A percentile compares a stretch with the other conserved stretches of the same genome.
Evolutionary conservation across 2,329 filamentous ascomycete species (phyloP).

Genomic region (Bipolaris zeicola): DNA sequence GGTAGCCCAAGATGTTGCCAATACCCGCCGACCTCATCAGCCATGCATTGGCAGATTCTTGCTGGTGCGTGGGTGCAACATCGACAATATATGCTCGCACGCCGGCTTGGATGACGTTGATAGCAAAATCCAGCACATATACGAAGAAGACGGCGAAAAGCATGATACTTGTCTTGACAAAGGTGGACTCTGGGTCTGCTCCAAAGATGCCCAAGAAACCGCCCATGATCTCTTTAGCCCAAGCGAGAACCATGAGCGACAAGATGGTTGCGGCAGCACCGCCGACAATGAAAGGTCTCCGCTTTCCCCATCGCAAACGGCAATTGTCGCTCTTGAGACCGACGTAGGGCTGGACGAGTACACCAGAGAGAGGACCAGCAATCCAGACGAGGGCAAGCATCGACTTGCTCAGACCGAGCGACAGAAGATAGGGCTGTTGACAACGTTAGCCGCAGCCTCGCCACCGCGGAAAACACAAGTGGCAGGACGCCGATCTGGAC

Average conservation of each 20-base stretch:
- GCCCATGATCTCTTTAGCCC: conserved; percentile 62
- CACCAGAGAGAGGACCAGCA: conserved; percentile 60
- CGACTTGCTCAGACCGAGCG: conserved; percentile 59
- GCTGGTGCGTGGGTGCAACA: conserved; percentile 88
- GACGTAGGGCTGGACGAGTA: conserved; percentile 60
- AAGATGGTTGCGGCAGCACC: conserved; percentile 57
- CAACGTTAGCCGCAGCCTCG: not conserved
- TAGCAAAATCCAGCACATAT: conserved; percentile 89
- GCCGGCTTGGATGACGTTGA: conserved; percentile 93
- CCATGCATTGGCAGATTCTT: conserved; percentile 94
- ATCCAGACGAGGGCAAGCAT: conserved; percentile 61
- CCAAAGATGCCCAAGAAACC: conserved; percentile 73
- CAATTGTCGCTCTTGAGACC: conserved; percentile 60
- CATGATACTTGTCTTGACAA: conserved; percentile 70
- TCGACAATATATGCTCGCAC: conserved; percentile 94
- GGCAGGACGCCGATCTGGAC: not conserved
- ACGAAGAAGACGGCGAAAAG: conserved; percentile 82
- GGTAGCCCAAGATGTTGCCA: conserved; percentile 88
- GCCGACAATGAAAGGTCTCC: conserved; percentile 59
- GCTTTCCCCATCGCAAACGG: conserved; percentile 55
- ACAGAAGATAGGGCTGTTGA: conserved; percentile 56
- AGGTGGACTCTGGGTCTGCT: conserved; percentile 66
- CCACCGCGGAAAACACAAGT: not conserved
- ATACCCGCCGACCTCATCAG: conserved; percentile 83
- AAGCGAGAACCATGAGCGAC: conserved; percentile 57